A percentile compares a stretch with the other conserved stretches of the same genome.
phyloP scores from a whole-genome alignment of 1,139 yeast genomes.

The Trichomonascaceae sp. region DNA sequence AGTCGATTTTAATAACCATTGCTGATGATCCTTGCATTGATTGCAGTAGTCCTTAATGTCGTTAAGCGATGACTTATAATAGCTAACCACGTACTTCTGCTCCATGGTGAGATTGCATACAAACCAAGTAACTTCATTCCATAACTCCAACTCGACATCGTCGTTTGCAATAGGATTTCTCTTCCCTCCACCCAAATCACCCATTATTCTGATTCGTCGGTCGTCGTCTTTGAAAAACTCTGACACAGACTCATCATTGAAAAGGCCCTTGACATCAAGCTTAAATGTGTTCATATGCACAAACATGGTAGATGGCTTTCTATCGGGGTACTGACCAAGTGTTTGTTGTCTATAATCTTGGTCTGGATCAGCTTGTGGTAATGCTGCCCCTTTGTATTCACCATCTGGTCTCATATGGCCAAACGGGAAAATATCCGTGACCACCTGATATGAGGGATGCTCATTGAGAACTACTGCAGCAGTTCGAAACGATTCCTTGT shows the following conservation, averaged over 20 bases:
- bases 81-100: constrained; percentile 39
- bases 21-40: constrained; percentile 24
- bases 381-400: constrained; percentile 55
- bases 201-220: constrained; percentile 45
- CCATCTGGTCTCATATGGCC: constrained; percentile 39
- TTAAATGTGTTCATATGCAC: constrained; percentile 65
- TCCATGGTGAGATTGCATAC: constrained; percentile 43
- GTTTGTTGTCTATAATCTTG: constrained; percentile 41
- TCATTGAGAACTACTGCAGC: constrained; percentile 62
- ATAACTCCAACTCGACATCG: constrained; percentile 57
- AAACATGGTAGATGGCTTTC: constrained; percentile 43
- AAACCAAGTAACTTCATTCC: constrained; percentile 53
- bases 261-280: constrained; percentile 43
- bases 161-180: constrained; percentile 33
- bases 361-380: constrained; percentile 68
- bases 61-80: constrained; percentile 40
- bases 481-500: constrained; percentile 81
- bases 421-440: constrained; percentile 47
- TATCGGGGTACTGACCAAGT: constrained; percentile 13
- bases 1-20: constrained; percentile 25
- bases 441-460: constrained; percentile 59
- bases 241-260: constrained; percentile 21
- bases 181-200: constrained; percentile 47
- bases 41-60: constrained; percentile 32
- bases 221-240: constrained; percentile 42